Percentiles rank a stretch among this genome's conserved stretches.
Evolutionary conservation across 768 basidiomycete species (phyloP).

Genomic region (Boletus edulis): DNA sequence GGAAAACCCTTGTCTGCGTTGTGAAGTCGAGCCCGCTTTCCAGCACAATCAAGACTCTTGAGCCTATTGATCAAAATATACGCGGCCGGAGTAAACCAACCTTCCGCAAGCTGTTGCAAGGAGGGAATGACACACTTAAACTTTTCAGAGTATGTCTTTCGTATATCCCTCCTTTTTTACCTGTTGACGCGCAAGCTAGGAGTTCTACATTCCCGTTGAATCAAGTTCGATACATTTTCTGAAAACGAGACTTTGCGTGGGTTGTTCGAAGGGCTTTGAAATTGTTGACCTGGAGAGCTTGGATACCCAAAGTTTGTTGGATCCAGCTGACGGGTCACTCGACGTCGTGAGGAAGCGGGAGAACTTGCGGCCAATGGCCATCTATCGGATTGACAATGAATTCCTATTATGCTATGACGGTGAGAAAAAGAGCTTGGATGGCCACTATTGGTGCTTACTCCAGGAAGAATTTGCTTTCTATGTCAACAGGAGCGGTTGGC

Average conservation of each 20-base stretch:
- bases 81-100: constrained; percentile 82
- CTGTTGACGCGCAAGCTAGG: constrained; percentile 43
- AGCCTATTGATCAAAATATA: constrained; percentile 89
- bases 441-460: constrained; percentile 5
- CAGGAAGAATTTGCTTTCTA: constrained; percentile 94
- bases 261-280: constrained; percentile 96
- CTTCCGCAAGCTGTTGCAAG: constrained; percentile 93
- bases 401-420: constrained; percentile 98
- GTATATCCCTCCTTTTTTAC: not conserved
- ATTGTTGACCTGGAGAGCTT: constrained; percentile 96
- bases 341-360: constrained; percentile 93
- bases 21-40: constrained; percentile 95
- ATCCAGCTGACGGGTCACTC: constrained; percentile 86
- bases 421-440: constrained; percentile 36
- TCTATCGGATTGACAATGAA: constrained; percentile 95
- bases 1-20: constrained; percentile 89
- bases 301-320: constrained; percentile 94
- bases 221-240: constrained; percentile 96
- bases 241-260: constrained; percentile 96
- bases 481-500: constrained; percentile 93
- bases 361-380: constrained; percentile 89
- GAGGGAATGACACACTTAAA: constrained; percentile 91
- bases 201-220: constrained; percentile 98
- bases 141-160: constrained; percentile 70
- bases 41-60: constrained; percentile 96